A percentile compares a stretch with the other conserved stretches of the same genome.
phyloP scores from a whole-genome alignment of 1,284 basidiomycete genomes.

The Entoloma clypeatum region DNA sequence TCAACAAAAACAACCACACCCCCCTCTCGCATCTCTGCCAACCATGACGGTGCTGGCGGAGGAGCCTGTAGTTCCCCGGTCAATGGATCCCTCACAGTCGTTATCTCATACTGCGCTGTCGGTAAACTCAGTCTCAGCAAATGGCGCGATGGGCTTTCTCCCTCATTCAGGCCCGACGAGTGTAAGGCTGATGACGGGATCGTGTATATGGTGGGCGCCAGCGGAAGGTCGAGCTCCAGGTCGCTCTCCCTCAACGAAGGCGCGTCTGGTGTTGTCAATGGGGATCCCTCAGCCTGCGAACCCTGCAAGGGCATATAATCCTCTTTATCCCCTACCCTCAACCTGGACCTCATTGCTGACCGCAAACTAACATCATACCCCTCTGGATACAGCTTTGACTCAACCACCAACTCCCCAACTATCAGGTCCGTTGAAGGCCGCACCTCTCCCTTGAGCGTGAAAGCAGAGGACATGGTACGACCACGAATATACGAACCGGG shows the following conservation, averaged over 20 bases:
- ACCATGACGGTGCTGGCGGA: slow-evolving; percentile 72
- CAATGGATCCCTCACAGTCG: slow-evolving; percentile 75
- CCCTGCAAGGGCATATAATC: slow-evolving; percentile 16
- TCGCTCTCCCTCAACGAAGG: slow-evolving; percentile 2
- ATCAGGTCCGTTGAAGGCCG: slow-evolving; percentile 56
- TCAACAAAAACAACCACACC: slow-evolving; percentile 42
- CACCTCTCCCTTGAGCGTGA: slow-evolving; percentile 58
- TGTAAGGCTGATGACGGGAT: slow-evolving; percentile 78
- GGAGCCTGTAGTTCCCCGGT: slow-evolving; percentile 66
- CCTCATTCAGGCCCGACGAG: slow-evolving; percentile 60
- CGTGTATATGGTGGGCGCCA: slow-evolving; percentile 55
- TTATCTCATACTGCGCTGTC: slow-evolving; percentile 73
- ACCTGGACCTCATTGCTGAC: slow-evolving; percentile 41
- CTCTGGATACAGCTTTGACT: slow-evolving; percentile 68
- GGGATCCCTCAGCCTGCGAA: not conserved
- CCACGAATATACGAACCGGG: slow-evolving; percentile 24
- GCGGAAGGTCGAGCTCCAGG: slow-evolving; percentile 38
- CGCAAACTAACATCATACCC: slow-evolving; percentile 60
- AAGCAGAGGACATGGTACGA: slow-evolving; percentile 44
- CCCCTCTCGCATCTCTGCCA: slow-evolving; percentile 62
- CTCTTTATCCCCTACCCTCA: slow-evolving; percentile 23
- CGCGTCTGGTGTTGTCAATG: not conserved
- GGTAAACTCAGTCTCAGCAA: slow-evolving; percentile 76
- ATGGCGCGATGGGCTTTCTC: slow-evolving; percentile 62
- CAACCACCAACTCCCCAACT: slow-evolving; percentile 70